Evolutionary conservation across 2,329 filamentous ascomycete species (phyloP).

Genomic region (Microdochium nivale): DNA sequence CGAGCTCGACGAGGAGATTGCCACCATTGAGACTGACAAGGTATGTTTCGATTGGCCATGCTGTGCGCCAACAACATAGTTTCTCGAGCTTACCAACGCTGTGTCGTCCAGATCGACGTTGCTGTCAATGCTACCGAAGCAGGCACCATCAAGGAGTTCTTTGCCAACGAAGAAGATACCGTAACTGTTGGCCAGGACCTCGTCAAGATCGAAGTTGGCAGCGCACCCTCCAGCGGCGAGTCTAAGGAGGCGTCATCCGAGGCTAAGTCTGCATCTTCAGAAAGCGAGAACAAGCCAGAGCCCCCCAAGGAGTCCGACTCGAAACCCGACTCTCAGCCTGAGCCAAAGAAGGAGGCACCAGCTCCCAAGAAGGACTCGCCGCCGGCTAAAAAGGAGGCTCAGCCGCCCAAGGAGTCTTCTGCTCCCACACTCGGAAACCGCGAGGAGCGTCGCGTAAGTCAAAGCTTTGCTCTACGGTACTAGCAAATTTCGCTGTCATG

Average conservation of each 20-base stretch:
- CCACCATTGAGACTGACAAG: slow-evolving; percentile 99
- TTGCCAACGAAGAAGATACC: slow-evolving; percentile 90
- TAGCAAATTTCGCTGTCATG: slow-evolving; percentile 3
- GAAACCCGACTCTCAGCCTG: slow-evolving; percentile 27
- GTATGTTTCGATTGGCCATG: slow-evolving; percentile 31
- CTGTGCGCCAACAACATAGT: slow-evolving; percentile 2
- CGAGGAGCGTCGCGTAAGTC: slow-evolving; percentile 79
- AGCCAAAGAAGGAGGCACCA: slow-evolving; percentile 28
- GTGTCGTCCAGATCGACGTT: slow-evolving; percentile 69
- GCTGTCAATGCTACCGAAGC: slow-evolving; percentile 89
- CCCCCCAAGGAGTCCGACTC: slow-evolving; percentile 39
- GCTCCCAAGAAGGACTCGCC: slow-evolving; percentile 10
- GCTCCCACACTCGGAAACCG: slow-evolving; percentile 55
- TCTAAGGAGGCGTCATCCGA: slow-evolving; percentile 32
- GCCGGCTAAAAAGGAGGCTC: slow-evolving; percentile 21
- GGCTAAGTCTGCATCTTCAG: slow-evolving; percentile 33
- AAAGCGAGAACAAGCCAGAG: slow-evolving; percentile 18
- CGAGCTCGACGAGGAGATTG: slow-evolving; percentile 93
- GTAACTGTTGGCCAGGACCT: slow-evolving; percentile 92
- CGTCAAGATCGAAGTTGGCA: slow-evolving; percentile 75
- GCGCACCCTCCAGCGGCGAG: slow-evolving; percentile 44
- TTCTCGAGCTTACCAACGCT: slow-evolving; percentile 2
- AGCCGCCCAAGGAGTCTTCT: slow-evolving; percentile 31
- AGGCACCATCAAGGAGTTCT: slow-evolving; percentile 83
- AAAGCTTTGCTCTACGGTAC: background rate